Evolutionary conservation across 192 early-diverging fungal species (phyloP), one percentile per base, ranked within the genome.

Genomic region (Chytriomyces hyalinus): DNA sequence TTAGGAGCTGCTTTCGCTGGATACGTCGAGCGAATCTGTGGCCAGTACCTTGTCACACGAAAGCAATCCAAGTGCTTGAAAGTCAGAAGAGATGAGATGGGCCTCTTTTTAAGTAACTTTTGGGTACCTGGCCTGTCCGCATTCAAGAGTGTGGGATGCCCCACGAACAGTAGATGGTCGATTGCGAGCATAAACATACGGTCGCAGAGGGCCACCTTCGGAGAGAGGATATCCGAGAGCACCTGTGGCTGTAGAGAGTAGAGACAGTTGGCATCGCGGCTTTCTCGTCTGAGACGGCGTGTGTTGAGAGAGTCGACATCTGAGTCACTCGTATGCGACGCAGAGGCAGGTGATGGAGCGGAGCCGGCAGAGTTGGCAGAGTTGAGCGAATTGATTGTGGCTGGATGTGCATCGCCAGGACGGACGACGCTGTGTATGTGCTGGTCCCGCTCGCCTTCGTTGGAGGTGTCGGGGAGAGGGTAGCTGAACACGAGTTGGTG

Each of bases 161-260:
- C 88, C 15, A 86, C 77, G 90, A 98, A 96, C 9, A 92, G 90
- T 65, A 96, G 75, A 57, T 93, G 90, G 80, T 97, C 93, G 8
- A 98, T 91, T 2, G 90, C 86, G 53, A 98, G 85, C 77, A 95
- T 93, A 80, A 98, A 98, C 62, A 91, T 86, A 60, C 87, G 84
- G 77, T 95, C 93, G 79, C 94, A 91, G 28, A 95, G 85, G 28
- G 90, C 83, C 20, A 88, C 83, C 82, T 92, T 94, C 8, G 96
- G 96, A 3, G 94, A 92, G n/a, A 97, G 87, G n/a, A 94, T 71
- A 71, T 95, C 91, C 8, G 94, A 93, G 43, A 96, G 88, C 64
- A 93, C 87, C 36, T 88, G 86, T 17, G 89, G 84, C 9, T 96
- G 90, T 69, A 93, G 81, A 4, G 65, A 36, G 63, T 80, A 22